A percentile compares a stretch with the other conserved stretches of the same genome.
These are phyloP conservation scores for Acer saccharum DNA, from an alignment of 345 rosid genomes.

Conservation along the genomic window DNA sequence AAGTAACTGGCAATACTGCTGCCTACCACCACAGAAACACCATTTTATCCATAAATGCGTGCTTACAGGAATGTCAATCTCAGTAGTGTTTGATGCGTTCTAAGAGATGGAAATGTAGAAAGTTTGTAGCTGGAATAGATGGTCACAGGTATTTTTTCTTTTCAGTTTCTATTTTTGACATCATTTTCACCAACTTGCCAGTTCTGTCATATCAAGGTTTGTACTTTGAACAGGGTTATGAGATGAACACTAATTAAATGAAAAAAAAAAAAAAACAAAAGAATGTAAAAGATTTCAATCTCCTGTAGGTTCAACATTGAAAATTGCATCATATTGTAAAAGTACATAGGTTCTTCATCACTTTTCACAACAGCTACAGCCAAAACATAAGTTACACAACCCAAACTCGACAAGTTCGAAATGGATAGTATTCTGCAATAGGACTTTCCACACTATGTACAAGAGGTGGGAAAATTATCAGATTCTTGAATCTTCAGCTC, in stretches of 20 bases:
- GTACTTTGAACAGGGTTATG: too few relatives aligned
- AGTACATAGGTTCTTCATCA: not conserved
- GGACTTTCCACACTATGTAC: not conserved
- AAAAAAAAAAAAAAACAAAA: too few relatives aligned
- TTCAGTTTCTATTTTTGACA: not conserved
- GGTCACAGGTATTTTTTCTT: not conserved
- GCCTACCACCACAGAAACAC: conserved; percentile 4
- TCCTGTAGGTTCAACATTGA: not conserved
- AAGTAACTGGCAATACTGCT: not conserved
- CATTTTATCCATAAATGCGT: not conserved
- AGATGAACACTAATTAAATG: too few relatives aligned
- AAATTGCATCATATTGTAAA: not conserved
- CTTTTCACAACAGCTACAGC: not conserved
- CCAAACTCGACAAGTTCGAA: not conserved
- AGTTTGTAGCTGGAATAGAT: too few relatives aligned
- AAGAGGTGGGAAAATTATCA: not conserved
- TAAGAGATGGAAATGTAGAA: too few relatives aligned
- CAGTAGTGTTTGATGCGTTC: not conserved
- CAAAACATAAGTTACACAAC: not conserved
- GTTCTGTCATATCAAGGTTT: too few relatives aligned
- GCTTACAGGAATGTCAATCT: not conserved
- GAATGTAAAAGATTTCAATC: too few relatives aligned
- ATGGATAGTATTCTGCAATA: not conserved
- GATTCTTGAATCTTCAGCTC: conserved; percentile 7
- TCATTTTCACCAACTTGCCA: not conserved